Conservation (phyloP, 2,329 filamentous ascomycete species). For the Orbilia quercus region DNA sequence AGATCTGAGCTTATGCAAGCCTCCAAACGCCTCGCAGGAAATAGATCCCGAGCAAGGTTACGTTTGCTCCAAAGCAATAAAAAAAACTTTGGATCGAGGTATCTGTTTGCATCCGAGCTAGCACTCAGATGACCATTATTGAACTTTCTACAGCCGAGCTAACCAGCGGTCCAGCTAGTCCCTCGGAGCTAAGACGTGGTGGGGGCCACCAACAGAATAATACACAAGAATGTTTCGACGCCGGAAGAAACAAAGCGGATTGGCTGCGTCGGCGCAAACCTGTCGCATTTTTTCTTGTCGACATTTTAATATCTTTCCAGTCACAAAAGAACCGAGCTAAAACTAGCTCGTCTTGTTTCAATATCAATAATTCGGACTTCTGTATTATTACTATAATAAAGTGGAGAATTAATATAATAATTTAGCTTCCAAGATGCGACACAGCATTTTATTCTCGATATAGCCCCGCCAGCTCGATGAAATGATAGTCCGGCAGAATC, state of each 20-base stretch:
- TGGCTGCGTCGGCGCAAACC: constrained; percentile 25
- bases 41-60: constrained; percentile 35
- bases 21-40: constrained; percentile 52
- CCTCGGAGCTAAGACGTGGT: constrained; percentile 32
- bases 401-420: no score
- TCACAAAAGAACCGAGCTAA: not conserved
- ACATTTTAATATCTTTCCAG: constrained; percentile 2
- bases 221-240: constrained; percentile 10
- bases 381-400: not conserved
- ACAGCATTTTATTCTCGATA: constrained; percentile 9
- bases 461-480: not conserved
- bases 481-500: not conserved
- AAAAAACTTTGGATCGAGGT: no score
- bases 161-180: not conserved
- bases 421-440: constrained; percentile 1
- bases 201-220: constrained; percentile 7
- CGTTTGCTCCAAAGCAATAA: no score
- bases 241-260: constrained; percentile 33
- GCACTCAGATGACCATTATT: not conserved
- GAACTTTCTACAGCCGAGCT: no score
- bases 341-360: constrained; percentile 13
- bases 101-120: constrained; percentile 4
- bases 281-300: constrained; percentile 4
- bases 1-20: constrained; percentile 49
- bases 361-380: constrained; percentile 16